These are phyloP conservation scores for Margaritispora aquatica DNA, from an alignment of 495 filamentous ascomycete genomes.

Conservation along the genomic window DNA sequence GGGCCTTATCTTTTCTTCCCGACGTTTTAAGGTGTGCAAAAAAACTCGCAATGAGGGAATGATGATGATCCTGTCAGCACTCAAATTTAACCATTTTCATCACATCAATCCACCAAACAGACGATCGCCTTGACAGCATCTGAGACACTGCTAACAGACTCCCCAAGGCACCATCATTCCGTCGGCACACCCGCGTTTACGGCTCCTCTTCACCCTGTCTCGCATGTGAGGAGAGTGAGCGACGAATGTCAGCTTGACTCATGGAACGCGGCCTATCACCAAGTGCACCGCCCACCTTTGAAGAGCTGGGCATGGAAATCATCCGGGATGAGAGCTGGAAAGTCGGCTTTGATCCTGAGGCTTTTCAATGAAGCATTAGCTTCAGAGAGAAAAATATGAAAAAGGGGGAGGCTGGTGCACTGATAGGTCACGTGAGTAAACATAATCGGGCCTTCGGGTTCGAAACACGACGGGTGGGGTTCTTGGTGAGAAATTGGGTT, in stretches of 20 bases:
- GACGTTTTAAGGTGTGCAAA: neutral
- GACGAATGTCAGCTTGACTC: constrained; percentile 14
- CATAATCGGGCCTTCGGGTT: neutral
- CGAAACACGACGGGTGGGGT: neutral
- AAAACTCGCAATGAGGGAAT: neutral
- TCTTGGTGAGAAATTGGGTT: neutral
- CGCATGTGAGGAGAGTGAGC: constrained; percentile 23
- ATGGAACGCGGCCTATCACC: constrained; percentile 1
- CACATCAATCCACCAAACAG: neutral
- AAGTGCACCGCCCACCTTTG: neutral
- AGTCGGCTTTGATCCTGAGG: neutral
- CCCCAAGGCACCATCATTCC: neutral
- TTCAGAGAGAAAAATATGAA: too few relatives aligned
- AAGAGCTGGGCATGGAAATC: neutral
- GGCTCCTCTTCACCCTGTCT: constrained; percentile 13
- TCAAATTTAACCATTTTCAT: neutral
- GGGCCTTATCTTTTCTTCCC: neutral
- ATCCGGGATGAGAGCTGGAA: neutral
- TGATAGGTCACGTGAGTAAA: neutral
- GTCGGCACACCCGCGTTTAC: constrained; percentile 23
- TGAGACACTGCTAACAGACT: neutral
- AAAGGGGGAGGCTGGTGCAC: neutral
- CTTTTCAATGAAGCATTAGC: neutral
- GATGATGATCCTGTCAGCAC: neutral
- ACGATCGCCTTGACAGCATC: neutral